These are phyloP conservation scores for Tetrahymena thermophila DNA, from an alignment of 73 alveolate genomes.

Conservation along the genomic window DNA sequence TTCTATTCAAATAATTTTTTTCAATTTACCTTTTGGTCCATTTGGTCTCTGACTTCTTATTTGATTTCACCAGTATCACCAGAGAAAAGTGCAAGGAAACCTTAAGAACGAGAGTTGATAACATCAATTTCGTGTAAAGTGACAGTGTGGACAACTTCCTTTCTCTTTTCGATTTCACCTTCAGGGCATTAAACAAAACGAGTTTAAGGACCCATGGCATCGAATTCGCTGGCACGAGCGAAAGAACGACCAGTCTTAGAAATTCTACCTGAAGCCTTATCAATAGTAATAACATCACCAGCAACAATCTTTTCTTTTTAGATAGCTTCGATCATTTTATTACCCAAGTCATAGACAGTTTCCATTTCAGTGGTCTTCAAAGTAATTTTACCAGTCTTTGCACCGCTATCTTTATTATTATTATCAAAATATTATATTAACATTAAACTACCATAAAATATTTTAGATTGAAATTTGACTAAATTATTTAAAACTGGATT, in stretches of 20 bases:
- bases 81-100: conserved; percentile 94
- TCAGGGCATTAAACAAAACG: conserved; percentile 96
- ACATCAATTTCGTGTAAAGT: conserved; percentile 98
- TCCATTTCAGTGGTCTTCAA: conserved; percentile 98
- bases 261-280: conserved; percentile 92
- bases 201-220: conserved; percentile 95
- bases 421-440: not conserved
- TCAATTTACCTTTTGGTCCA: conserved; percentile 65
- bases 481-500: too few relatives aligned
- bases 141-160: conserved; percentile 98
- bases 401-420: conserved; percentile 33
- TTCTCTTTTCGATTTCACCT: conserved; percentile 97
- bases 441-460: not conserved
- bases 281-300: conserved; percentile 98
- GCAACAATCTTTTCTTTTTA: conserved; percentile 85
- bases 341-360: conserved; percentile 93
- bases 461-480: not conserved
- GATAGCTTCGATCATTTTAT: conserved; percentile 80
- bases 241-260: conserved; percentile 94
- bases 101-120: conserved; percentile 91
- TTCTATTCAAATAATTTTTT: not conserved
- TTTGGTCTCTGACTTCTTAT: conserved; percentile 94
- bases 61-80: conserved; percentile 98
- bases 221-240: conserved; percentile 88
- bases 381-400: conserved; percentile 86